Conservation (phyloP, 1,139 yeast species). For the Debaryomycetaceae sp. region DNA sequence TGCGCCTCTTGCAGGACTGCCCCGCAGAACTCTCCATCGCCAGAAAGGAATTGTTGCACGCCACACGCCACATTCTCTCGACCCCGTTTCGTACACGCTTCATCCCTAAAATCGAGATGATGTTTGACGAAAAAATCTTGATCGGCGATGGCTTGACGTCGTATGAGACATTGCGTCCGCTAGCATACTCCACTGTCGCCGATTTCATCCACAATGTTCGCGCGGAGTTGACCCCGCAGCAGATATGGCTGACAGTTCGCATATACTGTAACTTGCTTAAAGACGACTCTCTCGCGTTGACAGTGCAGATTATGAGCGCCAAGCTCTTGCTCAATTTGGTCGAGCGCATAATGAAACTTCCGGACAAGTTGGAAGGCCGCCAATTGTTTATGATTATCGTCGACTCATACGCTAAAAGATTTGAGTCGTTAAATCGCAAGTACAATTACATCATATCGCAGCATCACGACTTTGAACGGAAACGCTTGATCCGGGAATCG, state of each 20-base stretch:
- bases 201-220: conserved; percentile 92
- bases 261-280: conserved; percentile 75
- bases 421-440: conserved; percentile 63
- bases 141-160: conserved; percentile 92
- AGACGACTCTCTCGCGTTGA: conserved; percentile 74
- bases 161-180: conserved; percentile 73
- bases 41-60: conserved; percentile 84
- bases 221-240: conserved; percentile 70
- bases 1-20: conserved; percentile 83
- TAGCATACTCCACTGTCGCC: conserved; percentile 94
- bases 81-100: conserved; percentile 79
- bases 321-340: conserved; percentile 78
- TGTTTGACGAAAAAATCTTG: conserved; percentile 78
- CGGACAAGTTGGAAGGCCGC: conserved; percentile 76
- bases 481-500: conserved; percentile 28
- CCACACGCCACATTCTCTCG: conserved; percentile 86
- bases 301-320: conserved; percentile 96
- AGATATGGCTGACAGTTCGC: conserved; percentile 79
- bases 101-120: conserved; percentile 72
- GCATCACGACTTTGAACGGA: conserved; percentile 43
- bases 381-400: conserved; percentile 74
- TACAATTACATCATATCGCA: conserved; percentile 56
- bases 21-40: conserved; percentile 94
- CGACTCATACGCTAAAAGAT: conserved; percentile 79
- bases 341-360: conserved; percentile 77